phyloP scores from a whole-genome alignment of 805 yeast species.

The Candida xiaguanensis region DNA sequence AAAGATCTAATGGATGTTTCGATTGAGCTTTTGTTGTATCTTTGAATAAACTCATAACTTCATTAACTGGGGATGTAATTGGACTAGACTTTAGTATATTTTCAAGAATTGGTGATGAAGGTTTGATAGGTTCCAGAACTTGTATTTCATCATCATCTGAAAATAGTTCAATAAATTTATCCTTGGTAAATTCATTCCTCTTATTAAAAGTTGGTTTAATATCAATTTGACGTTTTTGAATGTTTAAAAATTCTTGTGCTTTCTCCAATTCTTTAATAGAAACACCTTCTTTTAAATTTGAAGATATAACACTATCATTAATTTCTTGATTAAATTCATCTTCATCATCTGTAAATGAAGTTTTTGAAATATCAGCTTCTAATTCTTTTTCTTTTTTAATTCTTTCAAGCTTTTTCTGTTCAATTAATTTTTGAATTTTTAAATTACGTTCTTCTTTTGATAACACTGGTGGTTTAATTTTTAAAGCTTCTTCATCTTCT shows the following conservation, averaged over 20 bases:
- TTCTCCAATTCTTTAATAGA: slow-evolving; percentile 26
- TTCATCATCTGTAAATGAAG: slow-evolving; percentile 39
- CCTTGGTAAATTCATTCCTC: slow-evolving; percentile 25
- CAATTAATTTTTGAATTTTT: slow-evolving; percentile 14
- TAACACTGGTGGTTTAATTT: neutral
- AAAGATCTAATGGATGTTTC: slow-evolving; percentile 31
- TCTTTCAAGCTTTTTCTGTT: slow-evolving; percentile 17
- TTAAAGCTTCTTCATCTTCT: neutral
- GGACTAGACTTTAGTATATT: slow-evolving; percentile 23
- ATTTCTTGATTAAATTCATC: slow-evolving; percentile 26
- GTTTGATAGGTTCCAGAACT: neutral
- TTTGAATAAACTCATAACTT: neutral
- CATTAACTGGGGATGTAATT: slow-evolving; percentile 25
- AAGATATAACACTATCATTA: slow-evolving; percentile 19
- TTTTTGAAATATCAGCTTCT: slow-evolving; percentile 29
- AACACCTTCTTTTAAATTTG: slow-evolving; percentile 8
- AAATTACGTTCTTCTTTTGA: slow-evolving; percentile 5
- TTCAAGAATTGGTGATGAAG: neutral
- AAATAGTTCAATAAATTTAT: slow-evolving; percentile 31
- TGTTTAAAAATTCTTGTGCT: slow-evolving; percentile 30
- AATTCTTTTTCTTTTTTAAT: slow-evolving; percentile 16
- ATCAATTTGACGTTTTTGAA: slow-evolving; percentile 26
- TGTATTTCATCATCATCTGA: slow-evolving; percentile 14
- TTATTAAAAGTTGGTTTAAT: slow-evolving; percentile 29
- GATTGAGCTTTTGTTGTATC: slow-evolving; percentile 2